Percentiles rank a stretch among this genome's conserved stretches.
Conservation (phyloP, 345 rosid genomes). For the Populus pruinosa region DNA sequence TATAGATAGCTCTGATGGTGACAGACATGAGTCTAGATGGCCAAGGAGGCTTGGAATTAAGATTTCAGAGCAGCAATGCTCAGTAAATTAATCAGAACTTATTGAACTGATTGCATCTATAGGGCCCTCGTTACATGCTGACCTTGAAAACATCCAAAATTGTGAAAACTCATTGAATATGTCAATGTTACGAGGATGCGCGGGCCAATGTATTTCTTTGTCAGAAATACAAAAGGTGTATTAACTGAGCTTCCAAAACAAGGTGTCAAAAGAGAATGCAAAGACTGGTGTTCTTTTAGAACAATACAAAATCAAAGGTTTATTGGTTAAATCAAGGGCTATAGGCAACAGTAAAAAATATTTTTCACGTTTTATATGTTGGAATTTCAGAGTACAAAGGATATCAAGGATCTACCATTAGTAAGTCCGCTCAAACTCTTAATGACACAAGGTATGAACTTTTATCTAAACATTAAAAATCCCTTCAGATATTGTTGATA, state of each 20-base stretch:
- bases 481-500: not conserved
- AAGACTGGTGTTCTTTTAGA: not conserved
- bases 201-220: not conserved
- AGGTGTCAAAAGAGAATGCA: not conserved
- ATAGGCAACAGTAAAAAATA: not conserved
- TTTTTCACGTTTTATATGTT: not conserved
- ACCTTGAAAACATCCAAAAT: not conserved
- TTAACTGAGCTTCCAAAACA: not conserved
- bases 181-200: not conserved
- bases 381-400: not conserved
- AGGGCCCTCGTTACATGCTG: not conserved
- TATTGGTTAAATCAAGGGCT: not conserved
- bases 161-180: not conserved
- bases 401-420: not conserved
- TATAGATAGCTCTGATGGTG: not conserved
- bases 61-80: not conserved
- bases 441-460: not conserved
- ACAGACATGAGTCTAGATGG: not conserved
- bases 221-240: not conserved
- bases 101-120: not conserved
- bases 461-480: not conserved
- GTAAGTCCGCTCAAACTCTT: not conserved
- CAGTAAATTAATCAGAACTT: not conserved
- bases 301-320: not conserved
- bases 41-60: not conserved